Base-by-base conservation (phyloP, 495 filamentous ascomycete species). In the Penicillium lagena region DNA sequence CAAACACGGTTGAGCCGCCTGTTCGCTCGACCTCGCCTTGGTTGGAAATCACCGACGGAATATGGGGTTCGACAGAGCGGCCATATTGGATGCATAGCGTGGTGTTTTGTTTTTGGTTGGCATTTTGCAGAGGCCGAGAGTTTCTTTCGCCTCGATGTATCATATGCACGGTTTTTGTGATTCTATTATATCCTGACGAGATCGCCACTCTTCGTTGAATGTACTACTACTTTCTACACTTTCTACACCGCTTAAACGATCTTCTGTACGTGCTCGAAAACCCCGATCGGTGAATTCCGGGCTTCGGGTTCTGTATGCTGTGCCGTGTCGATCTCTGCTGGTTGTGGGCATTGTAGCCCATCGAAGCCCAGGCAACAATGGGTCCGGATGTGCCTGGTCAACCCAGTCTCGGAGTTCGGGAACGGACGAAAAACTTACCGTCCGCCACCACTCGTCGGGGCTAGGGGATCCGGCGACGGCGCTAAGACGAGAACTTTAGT, bases 1-100 rank as follows among this genome's bases (percentile, higher is more conserved):
- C 64, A 97, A 96, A 71, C 56, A 69, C 34, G 42, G 42, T 29
- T 71, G 51, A 52, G 38, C 40, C 37, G 14, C 38, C 13, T 7
- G 22, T 10, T 17, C 34, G 7, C 5, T 28, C 15, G 32, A 12
- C 17, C 5, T 36, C 14, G 36, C 32, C 33, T 28, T 10, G 11
- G 12, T 35, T 6, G n/a, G 9, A 33, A 33, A 36, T 17, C 29
- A 28, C 13, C 28, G 9, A 40, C 22, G 22, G 22, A 22, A 22
- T 9, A 10, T 46, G 46, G 54, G 56, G 54, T 43, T 22, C 22
- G 22, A 4, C 49, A 57, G 45, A 56, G 27, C 35, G 51, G 47
- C 40, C 34, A 33, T 52, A 54, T 63, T 62, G 55, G 56, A 56
- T 63, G 61, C 64, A 71, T 71, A 71, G 68, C 68, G 64, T 67